Evolutionary conservation across 345 rosid genomes (phyloP), one percentile per base, ranked within the genome.

Genomic region (Alliaria petiolata): DNA sequence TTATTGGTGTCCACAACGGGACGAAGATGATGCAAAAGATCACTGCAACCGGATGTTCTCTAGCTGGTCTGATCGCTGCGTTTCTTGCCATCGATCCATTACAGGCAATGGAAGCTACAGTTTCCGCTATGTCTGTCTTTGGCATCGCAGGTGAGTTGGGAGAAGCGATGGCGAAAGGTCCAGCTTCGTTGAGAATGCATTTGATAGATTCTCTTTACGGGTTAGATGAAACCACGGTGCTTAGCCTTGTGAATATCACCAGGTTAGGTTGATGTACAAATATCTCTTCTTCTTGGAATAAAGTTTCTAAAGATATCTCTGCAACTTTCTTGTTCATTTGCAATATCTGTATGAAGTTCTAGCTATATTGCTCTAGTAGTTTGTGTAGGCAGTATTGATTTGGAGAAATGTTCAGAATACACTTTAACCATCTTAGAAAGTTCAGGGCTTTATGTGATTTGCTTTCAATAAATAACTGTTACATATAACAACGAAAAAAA

Each of bases 101-200:
- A 35, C 84, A 58, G 28, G 67, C 86, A 40, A 61, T 93, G 38
- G 96, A 87, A 78, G 97, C 98, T 56, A 83, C 98, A 2, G 87
- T 82, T 70, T 85, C 87, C 0, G 98, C 96, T 16, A 69, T 93
- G 56, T 84, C 96, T 17, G 67, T 87, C 28, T 93, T 87, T 59
- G 92, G 96, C 4, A 74, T 93, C 58, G 97, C 97, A 19, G 96
- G 86, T 64, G 97, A 91, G 88, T 77, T 87, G 63, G 96, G 95
- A 42, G 86, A 81, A 87, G 85, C 72, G 0, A 13, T 71, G 72
- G 95, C 95, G 7, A 87, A 77, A 35, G 98, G 98, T 60, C 98
- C 98, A 30, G 97, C 87, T 73, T 87, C 95, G 0, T 70, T 93
- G 85, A 85, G 92, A 76, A 77, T 82, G 83, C 86, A 87, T 78